Evolutionary conservation across 371 early-diverging fungal species (phyloP).

Genomic region (Entomophthora muscae): DNA sequence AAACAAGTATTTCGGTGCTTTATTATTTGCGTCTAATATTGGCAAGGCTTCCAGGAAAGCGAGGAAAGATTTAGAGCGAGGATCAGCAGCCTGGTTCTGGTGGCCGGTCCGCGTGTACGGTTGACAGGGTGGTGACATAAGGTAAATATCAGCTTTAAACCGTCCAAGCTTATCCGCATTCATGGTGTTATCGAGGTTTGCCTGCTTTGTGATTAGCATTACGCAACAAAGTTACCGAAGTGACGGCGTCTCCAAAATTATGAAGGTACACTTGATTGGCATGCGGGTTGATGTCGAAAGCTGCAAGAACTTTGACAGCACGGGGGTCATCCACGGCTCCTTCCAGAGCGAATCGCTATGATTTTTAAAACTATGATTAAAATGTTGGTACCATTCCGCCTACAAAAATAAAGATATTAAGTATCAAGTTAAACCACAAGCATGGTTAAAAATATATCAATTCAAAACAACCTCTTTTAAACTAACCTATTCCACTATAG

Average conservation of each 20-base stretch:
- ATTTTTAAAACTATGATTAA: constrained; percentile 2
- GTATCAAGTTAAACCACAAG: background rate
- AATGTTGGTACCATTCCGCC: constrained; percentile 6
- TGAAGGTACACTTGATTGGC: constrained; percentile 61
- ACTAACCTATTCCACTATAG: constrained; percentile 8
- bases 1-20: constrained; percentile 44
- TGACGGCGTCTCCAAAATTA: constrained; percentile 36
- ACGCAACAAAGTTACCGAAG: background rate
- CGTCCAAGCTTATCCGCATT: constrained; percentile 35
- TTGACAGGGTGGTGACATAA: constrained; percentile 75
- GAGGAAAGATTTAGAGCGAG: constrained; percentile 31
- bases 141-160: constrained; percentile 51
- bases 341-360: constrained; percentile 5
- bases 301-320: constrained; percentile 36
- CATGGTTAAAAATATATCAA: background rate
- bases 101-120: constrained; percentile 64
- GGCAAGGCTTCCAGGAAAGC: constrained; percentile 51
- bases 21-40: constrained; percentile 29
- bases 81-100: constrained; percentile 54
- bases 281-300: constrained; percentile 63
- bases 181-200: constrained; percentile 42
- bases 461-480: too few relatives aligned
- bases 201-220: constrained; percentile 14
- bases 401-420: too few relatives aligned
- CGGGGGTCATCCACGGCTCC: constrained; percentile 52